These are phyloP conservation scores for Cyclotella atomus DNA, from an alignment of 108 stramenopile species.

Conservation along the genomic window DNA sequence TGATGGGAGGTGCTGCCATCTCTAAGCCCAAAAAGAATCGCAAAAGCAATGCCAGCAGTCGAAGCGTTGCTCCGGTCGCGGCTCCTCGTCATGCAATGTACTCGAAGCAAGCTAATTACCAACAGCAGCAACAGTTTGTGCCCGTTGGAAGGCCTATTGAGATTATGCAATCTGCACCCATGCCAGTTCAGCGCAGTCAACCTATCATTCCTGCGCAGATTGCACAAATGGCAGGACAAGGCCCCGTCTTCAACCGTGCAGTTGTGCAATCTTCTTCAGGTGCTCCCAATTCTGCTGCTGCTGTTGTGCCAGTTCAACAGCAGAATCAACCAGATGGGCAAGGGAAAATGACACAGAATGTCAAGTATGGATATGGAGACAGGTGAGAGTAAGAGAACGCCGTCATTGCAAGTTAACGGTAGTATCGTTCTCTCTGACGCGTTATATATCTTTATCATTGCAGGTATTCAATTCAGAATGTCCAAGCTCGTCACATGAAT, in stretches of 20 bases:
- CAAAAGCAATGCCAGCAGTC: background rate
- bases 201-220: background rate
- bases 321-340: slow-evolving; percentile 9
- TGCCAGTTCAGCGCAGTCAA: slow-evolving; percentile 14
- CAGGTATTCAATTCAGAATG: slow-evolving; percentile 72
- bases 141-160: background rate
- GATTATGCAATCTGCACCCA: background rate
- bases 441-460: background rate
- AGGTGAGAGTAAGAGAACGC: background rate
- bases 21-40: slow-evolving; percentile 10
- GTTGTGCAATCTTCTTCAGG: slow-evolving; percentile 1
- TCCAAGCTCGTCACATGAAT: slow-evolving; percentile 56
- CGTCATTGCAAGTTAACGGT: background rate
- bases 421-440: background rate
- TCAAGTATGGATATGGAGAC: slow-evolving; percentile 29
- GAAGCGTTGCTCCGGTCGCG: background rate
- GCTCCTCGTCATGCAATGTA: background rate
- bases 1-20: background rate
- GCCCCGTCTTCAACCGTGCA: slow-evolving; percentile 3
- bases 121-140: slow-evolving; percentile 8
- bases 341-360: slow-evolving; percentile 19
- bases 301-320: background rate
- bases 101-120: background rate
- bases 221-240: slow-evolving; percentile 1
- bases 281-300: background rate